Base-by-base conservation (phyloP, 345 rosid genomes). In the Pistacia vera region DNA sequence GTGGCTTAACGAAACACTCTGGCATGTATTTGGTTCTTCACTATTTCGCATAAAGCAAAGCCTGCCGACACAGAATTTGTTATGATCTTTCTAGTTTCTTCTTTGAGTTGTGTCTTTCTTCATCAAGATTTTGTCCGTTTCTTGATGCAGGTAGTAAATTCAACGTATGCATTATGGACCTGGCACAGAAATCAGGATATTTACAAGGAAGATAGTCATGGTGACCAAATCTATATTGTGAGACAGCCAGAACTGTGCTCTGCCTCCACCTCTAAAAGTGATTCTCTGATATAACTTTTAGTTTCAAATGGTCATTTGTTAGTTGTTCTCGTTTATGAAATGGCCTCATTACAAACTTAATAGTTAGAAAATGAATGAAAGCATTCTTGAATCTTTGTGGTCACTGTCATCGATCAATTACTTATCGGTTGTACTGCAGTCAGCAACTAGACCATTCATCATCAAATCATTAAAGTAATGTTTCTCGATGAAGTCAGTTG, bases 161-260 rank as follows among this genome's bases (percentile, higher is more conserved):
- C 90, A 36, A 91, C 97, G 33, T 79, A 87, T 55, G 97, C 97
- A 49, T 66, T 94, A 36, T 94, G 98, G 98, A 88, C 87, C 28
- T 94, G 98, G 97, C 92, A 94, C 49, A 82, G 97, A 74, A 95
- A 95, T 80, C 97, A 89, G 85, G 98, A 92, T 68, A 69, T 66
- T 0, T 90, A 86, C 70, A 87, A 83, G 69, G 87, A 88, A 11
- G 87, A 90, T 5, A 84, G 79, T 36, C 79, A 54, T 0, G 93
- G 97, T 7, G 97, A 94, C 79, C 92, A 88, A 74, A 90, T 94
- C 71, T 91, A 88, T 77, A 86, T 92, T 36, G 93, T 91, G 60
- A 88, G 93, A 71, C 89, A 85, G 80, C 89, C 97, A 44, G 81
- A 80, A 75, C 60, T 75, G 46, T 92, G 97, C 85, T 73, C 75